phyloP scores from a whole-genome alignment of 805 yeast genomes.

The Zygosaccharomyces siamensis region DNA sequence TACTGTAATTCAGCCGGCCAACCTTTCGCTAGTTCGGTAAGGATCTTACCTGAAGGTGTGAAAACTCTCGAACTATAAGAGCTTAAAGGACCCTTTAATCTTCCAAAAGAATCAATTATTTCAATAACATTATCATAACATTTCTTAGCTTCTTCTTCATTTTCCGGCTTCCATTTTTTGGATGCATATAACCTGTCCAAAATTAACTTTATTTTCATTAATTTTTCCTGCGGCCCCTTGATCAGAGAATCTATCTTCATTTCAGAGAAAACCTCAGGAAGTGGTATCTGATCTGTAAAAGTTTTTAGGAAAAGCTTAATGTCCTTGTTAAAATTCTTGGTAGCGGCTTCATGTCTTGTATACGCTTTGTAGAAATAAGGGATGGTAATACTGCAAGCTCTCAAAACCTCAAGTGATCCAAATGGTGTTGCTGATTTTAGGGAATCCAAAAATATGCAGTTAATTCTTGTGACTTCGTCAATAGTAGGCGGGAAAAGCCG shows the following conservation, averaged over 20 bases:
- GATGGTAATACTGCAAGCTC: slow-evolving; percentile 74
- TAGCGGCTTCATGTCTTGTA: slow-evolving; percentile 91
- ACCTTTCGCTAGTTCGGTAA: slow-evolving; percentile 74
- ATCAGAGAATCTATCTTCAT: slow-evolving; percentile 57
- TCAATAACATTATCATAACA: slow-evolving; percentile 52
- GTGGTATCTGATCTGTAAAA: slow-evolving; percentile 26
- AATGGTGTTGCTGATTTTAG: slow-evolving; percentile 58
- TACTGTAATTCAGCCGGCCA: slow-evolving; percentile 88
- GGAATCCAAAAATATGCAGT: slow-evolving; percentile 77
- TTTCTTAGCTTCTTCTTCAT: slow-evolving; percentile 29
- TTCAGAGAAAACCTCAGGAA: slow-evolving; percentile 39
- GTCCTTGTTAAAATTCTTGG: slow-evolving; percentile 53
- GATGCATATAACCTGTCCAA: slow-evolving; percentile 54
- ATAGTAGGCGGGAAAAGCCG: slow-evolving; percentile 89
- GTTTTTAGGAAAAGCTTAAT: slow-evolving; percentile 43
- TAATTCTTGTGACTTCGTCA: slow-evolving; percentile 87
- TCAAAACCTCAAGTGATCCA: slow-evolving; percentile 73
- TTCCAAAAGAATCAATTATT: slow-evolving; percentile 80
- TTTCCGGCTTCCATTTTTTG: slow-evolving; percentile 41
- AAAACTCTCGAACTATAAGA: slow-evolving; percentile 64
- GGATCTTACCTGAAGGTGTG: slow-evolving; percentile 85
- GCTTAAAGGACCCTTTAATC: slow-evolving; percentile 38
- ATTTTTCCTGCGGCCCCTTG: slow-evolving; percentile 59
- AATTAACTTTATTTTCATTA: slow-evolving; percentile 65
- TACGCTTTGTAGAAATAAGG: slow-evolving; percentile 92